Evolutionary conservation across 2,329 filamentous ascomycete genomes (phyloP).

Genomic region (Colletotrichum sp.): DNA sequence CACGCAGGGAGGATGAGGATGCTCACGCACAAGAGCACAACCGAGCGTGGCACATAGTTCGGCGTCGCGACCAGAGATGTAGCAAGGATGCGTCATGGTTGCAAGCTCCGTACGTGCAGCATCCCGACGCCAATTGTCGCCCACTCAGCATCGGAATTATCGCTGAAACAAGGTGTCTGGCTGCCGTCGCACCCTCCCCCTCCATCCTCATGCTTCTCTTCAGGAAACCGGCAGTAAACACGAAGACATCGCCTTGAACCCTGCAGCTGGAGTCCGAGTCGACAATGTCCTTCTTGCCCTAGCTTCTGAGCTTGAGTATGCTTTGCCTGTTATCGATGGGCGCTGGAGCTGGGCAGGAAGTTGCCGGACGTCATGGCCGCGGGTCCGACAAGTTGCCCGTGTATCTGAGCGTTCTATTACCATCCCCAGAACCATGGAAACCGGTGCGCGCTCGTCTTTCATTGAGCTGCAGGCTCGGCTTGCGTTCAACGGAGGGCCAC

Average conservation of each 20-base stretch:
- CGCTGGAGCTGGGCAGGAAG: neutral
- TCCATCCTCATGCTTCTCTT: neutral
- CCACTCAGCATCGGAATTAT: neutral
- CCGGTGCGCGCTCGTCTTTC: neutral
- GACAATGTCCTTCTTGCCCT: neutral
- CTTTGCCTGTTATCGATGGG: neutral
- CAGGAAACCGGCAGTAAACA: neutral
- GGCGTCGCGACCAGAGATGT: neutral
- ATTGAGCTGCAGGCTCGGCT: neutral
- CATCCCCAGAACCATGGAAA: neutral
- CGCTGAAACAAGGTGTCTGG: neutral
- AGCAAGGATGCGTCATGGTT: neutral
- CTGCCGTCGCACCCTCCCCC: neutral
- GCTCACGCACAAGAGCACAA: neutral
- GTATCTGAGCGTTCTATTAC: neutral
- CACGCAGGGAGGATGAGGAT: neutral
- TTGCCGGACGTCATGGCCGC: neutral
- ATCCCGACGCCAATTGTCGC: neutral
- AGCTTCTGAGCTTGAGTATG: neutral
- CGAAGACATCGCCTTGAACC: neutral
- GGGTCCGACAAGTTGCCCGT: neutral
- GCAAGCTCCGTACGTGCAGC: neutral
- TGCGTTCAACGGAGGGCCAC: neutral
- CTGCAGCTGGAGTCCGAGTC: neutral
- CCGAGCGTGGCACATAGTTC: neutral